Evolutionary conservation across 2,329 filamentous ascomycete genomes (phyloP), one percentile per base, ranked within the genome.

Genomic region (Thielaviopsis populi): DNA sequence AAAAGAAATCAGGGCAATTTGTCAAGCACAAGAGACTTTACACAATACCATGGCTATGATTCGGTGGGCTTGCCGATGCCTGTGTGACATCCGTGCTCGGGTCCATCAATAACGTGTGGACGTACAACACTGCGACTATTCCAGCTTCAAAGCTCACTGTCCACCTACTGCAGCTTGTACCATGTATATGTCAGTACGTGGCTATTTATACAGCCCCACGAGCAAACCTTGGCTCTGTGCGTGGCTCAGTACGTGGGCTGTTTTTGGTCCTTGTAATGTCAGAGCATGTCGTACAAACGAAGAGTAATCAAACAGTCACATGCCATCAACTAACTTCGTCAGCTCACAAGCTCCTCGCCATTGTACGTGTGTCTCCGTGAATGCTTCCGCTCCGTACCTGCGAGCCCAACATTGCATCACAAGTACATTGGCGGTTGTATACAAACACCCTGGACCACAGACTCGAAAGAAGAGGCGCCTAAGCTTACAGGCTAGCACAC

Each of bases 31-130:
- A 50, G 11, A 10, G 13, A 50, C 19, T 24, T 22, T 50, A 24
- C 46, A 37, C 24, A 33, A 37, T 30, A 2, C 27, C 27, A 56
- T 30, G 17, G 53, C 53, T 56, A 56, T 56, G 53, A 56, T 56
- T 56, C 53, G 53, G 53, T 37, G 53, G 53, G 53, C 53, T 56
- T 56, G 53, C 53, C 53, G 53, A 56, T 56, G n/a, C 17, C 53
- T 37, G 53, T n/a, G 27, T 37, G 27, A 37, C 53, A 56, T 56
- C 53, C 53, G 53, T 56, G 53, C 53, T 33, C 42, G 42, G 42
- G 42, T 19, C 42, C 42, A 19, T 19, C 42, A 17, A 46, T 19
- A 46, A 46, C 42, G n/a, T 56, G 30, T 22, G 11, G 19, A 27
- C 22, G 15, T 50, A 50, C 46, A 27, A 6, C 46, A 27, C 46